Percentiles rank a stretch among this genome's conserved stretches.
These are phyloP conservation scores for Eutrema yunnanense DNA, from an alignment of 345 rosid genomes.

Conservation along the genomic window DNA sequence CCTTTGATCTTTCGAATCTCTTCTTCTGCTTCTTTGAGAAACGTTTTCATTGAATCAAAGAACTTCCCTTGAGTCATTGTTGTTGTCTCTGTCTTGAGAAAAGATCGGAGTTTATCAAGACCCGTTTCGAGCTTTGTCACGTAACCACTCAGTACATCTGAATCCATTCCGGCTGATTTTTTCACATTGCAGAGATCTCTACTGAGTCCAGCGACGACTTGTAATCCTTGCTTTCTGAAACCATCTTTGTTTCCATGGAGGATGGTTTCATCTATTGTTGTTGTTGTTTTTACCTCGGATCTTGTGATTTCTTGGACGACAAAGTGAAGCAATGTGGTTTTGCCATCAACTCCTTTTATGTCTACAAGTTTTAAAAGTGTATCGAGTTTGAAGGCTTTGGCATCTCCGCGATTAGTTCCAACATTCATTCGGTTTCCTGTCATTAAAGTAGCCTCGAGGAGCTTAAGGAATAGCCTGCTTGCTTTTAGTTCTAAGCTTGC, in stretches of 20 bases:
- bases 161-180: slow-evolving; percentile 95
- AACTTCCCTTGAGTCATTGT: slow-evolving; percentile 52
- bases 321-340: slow-evolving; percentile 93
- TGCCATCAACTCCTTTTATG: slow-evolving; percentile 91
- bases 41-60: slow-evolving; percentile 61
- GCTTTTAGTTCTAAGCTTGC: slow-evolving; percentile 90
- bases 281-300: slow-evolving; percentile 45
- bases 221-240: slow-evolving; percentile 83
- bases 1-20: slow-evolving; percentile 61
- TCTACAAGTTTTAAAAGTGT: slow-evolving; percentile 95
- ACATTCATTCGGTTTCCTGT: slow-evolving; percentile 96
- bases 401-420: slow-evolving; percentile 97
- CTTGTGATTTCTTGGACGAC: slow-evolving; percentile 96
- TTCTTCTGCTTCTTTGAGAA: slow-evolving; percentile 76
- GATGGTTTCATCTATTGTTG: slow-evolving; percentile 31
- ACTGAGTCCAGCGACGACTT: slow-evolving; percentile 83
- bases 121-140: slow-evolving; percentile 81
- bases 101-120: slow-evolving; percentile 65
- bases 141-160: slow-evolving; percentile 81
- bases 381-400: slow-evolving; percentile 96
- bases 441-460: slow-evolving; percentile 91
- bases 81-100: slow-evolving; percentile 56
- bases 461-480: slow-evolving; percentile 88
- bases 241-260: slow-evolving; percentile 49
- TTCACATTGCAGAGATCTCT: slow-evolving; percentile 80